Base-by-base conservation (phyloP, 139 green algal species). In the Tetradesmus obliquus region DNA sequence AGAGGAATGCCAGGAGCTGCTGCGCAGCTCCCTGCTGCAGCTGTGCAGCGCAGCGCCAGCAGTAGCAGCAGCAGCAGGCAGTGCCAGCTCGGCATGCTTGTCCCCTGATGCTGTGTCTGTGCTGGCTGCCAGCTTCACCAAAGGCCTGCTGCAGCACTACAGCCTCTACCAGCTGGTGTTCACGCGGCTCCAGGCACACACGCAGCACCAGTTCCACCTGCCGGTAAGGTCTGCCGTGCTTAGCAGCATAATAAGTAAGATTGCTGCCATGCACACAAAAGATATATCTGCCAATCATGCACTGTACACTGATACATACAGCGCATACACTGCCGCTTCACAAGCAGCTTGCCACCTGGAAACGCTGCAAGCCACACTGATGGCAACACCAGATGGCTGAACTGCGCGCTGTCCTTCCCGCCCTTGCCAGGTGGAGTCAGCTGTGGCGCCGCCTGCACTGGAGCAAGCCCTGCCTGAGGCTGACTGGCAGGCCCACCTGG, bases 141-240 rank as follows among this genome's bases (percentile, higher is more conserved):
- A 10, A 7, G 66, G 45, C 7, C 53, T 92, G 89, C 89, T 92
- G 89, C 89, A 88, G 81, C 89, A 92, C 79, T 89, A 62, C 22
- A 20, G 3, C 66, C 82, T 92, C 9, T 88, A 89, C 20, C n/a
- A 7, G 6, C 45, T 85, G 13, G 81, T 74, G 3, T 89, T 84
- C 66, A 62, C 58, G 2, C 66, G 15, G 54, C 12, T 60, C n/a
- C 89, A 92, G 69, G 79, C 60, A 20, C 89, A 92, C 54, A 20
- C 55, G 53, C 53, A 74, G 66, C 89, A 88, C 66, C 8, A 69
- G 62, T n/a, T 74, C 12, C 66, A 88, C 62, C 53, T 92, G 62
- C 15, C 82, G 81, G 89, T 92, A 60, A 88, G 88, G 22, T 57
- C 45, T n/a, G 45, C 51, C 53, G 74, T n/a, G 24, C 74, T 13